Evolutionary conservation across 2,329 filamentous ascomycete species (phyloP).

Genomic region (Aspergillus chevalieri): DNA sequence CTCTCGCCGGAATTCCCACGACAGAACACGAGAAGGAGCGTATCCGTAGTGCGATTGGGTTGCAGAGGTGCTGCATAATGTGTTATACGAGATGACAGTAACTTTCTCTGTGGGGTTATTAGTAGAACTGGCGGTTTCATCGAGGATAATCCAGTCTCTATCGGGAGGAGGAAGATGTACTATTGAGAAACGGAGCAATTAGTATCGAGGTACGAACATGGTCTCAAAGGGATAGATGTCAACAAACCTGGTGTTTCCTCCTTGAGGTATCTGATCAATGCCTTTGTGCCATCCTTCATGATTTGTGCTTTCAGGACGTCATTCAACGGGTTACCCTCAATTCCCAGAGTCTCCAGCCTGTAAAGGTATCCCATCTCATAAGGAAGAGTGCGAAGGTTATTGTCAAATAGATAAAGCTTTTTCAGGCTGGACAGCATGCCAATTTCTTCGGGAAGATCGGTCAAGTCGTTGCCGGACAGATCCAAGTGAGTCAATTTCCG

Average conservation of each 20-base stretch:
- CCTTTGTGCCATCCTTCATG: slow-evolving; percentile 79
- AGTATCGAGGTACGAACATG: slow-evolving; percentile 7
- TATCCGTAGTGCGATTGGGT: slow-evolving; percentile 84
- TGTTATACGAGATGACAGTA: slow-evolving; percentile 89
- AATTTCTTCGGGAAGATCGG: slow-evolving; percentile 76
- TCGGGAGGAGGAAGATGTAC: slow-evolving; percentile 71
- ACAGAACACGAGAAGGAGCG: slow-evolving; percentile 71
- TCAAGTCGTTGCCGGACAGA: slow-evolving; percentile 79
- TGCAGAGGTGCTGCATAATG: slow-evolving; percentile 87
- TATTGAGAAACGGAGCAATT: slow-evolving; percentile 31
- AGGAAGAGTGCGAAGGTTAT: slow-evolving; percentile 74
- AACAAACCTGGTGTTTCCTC: slow-evolving; percentile 76
- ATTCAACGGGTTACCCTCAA: slow-evolving; percentile 84
- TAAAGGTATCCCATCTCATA: slow-evolving; percentile 84
- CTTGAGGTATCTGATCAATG: slow-evolving; percentile 73
- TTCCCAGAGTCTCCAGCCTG: slow-evolving; percentile 78
- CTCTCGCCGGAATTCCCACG: slow-evolving; percentile 80
- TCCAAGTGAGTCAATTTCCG: slow-evolving; percentile 78
- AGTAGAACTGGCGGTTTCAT: slow-evolving; percentile 40
- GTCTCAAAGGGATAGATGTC: slow-evolving; percentile 11
- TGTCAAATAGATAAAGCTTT: slow-evolving; percentile 82
- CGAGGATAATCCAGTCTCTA: slow-evolving; percentile 73
- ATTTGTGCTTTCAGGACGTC: slow-evolving; percentile 72
- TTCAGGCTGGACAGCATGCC: slow-evolving; percentile 95
- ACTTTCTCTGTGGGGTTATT: slow-evolving; percentile 60